Percentiles rank a stretch among this genome's conserved stretches.
Evolutionary conservation across 768 basidiomycete genomes (phyloP).

Genomic region (Tylopilus vinaceipallidus): DNA sequence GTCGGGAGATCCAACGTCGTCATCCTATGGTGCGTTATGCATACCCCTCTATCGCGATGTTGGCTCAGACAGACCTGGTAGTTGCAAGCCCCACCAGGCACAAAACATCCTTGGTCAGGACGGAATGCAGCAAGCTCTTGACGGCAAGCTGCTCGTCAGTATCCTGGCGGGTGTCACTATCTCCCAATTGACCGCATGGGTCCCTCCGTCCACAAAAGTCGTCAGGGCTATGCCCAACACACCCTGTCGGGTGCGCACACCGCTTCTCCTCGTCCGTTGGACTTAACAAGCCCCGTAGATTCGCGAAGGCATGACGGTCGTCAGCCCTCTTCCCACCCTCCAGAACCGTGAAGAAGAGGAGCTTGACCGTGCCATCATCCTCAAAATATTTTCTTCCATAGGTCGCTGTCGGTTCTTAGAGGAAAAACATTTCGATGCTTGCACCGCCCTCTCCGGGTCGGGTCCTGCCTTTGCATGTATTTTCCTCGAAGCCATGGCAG

Average conservation of each 20-base stretch:
- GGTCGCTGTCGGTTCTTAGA: slow-evolving; percentile 95
- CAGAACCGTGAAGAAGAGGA: slow-evolving; percentile 41
- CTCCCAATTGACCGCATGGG: slow-evolving; percentile 72
- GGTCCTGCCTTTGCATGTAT: slow-evolving; percentile 97
- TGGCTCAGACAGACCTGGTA: slow-evolving; percentile 31
- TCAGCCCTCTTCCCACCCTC: slow-evolving; percentile 66
- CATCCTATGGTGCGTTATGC: slow-evolving; percentile 70
- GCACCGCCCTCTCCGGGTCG: slow-evolving; percentile 92
- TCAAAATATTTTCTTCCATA: slow-evolving; percentile 96
- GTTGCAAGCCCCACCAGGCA: slow-evolving; percentile 93
- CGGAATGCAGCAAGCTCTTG: slow-evolving; percentile 81
- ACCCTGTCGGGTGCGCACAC: slow-evolving; percentile 74
- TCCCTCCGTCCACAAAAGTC: slow-evolving; percentile 73
- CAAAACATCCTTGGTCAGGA: slow-evolving; percentile 64
- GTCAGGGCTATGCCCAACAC: slow-evolving; percentile 99
- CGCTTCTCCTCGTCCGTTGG: neutral
- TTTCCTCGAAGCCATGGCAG: slow-evolving; percentile 97
- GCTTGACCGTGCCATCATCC: slow-evolving; percentile 67
- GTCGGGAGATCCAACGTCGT: slow-evolving; percentile 79
- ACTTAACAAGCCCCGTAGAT: slow-evolving; percentile 53
- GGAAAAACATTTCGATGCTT: slow-evolving; percentile 98
- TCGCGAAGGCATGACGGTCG: slow-evolving; percentile 97
- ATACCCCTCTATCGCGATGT: neutral
- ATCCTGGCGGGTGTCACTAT: slow-evolving; percentile 98
- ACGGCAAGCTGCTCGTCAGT: slow-evolving; percentile 90